Base-by-base conservation (phyloP, 2,329 filamentous ascomycete species). In the Cercospora sojina region DNA sequence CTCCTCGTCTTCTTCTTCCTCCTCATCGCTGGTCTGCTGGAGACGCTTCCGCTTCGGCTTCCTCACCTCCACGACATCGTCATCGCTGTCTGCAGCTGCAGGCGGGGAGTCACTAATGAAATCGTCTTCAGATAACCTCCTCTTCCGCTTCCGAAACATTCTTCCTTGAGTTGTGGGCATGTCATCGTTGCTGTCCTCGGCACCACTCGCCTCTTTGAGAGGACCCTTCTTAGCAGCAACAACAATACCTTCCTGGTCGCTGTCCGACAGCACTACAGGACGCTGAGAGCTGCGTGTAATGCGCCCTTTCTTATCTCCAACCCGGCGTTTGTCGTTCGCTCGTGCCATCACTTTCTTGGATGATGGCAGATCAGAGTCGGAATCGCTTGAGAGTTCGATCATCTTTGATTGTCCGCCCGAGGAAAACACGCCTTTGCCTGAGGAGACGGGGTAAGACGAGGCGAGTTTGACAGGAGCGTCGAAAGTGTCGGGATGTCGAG, bases 161-260 rank as follows among this genome's bases (percentile, higher is more conserved):
- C 65, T 76, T 9, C 74, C 71, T 6, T 60, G 29, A 1, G 74
- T 75, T 0, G 74, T 74, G 4, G 73, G 75, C 71, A 77, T 73
- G 59, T 75, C 69, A 7, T 74, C 73, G 47, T 74, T 72, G 25
- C 69, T 64, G 20, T 66, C 63, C n/a, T 65, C 62, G 2, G 58
- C 55, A 41, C 29, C 53, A 29, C 62, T 64, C 12, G 29, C 9
- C 9, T 38, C 49, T 25, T 29, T 9, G 7, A 9, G 23, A 25
- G 31, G 8, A 9, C 18, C 16, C 16, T 55, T 31, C 31, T 25
- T 20, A 3, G 49, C 29, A 13, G 59, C 32, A 49, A 47, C 43
- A 7, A 61, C 41, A 55, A 64, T 60, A 47, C 59, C 51, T 20
- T 67, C 62, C 18, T 53, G 58, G 12, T 69, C 70, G 27, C 66